Evolutionary conservation across 257 asterid genomes (phyloP).

Genomic region (Verbascum thapsus): DNA sequence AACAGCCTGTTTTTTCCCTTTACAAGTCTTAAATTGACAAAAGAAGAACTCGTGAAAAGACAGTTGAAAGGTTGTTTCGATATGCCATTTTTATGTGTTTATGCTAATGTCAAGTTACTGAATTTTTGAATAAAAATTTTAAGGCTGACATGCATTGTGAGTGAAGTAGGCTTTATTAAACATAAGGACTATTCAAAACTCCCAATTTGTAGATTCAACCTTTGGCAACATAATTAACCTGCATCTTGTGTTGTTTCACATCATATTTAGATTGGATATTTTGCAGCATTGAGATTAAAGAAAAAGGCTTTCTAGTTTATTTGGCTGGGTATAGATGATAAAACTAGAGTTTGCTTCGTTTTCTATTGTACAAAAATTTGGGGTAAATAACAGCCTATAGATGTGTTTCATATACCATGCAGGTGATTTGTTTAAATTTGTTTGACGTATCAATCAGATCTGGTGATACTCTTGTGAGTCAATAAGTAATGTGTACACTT

Average conservation of each 20-base stretch:
- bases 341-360: background rate
- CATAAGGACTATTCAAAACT: background rate
- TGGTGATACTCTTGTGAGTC: slow-evolving; percentile 2
- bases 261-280: background rate
- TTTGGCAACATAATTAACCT: background rate
- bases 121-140: slow-evolving; percentile 1
- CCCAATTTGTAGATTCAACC: background rate
- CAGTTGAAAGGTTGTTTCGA: background rate
- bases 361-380: slow-evolving; percentile 1
- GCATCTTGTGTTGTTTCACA: background rate
- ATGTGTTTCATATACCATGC: background rate
- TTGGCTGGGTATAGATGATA: slow-evolving; percentile 1
- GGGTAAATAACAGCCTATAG: background rate
- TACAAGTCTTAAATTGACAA: slow-evolving; percentile 15
- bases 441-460: background rate
- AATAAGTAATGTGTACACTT: background rate
- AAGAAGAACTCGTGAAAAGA: slow-evolving; percentile 4
- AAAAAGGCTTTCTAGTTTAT: background rate
- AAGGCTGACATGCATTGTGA: slow-evolving; percentile 4
- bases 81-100: slow-evolving; percentile 23
- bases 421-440: background rate
- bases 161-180: slow-evolving; percentile 3
- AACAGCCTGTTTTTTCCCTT: slow-evolving; percentile 8
- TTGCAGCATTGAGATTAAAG: background rate
- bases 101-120: slow-evolving; percentile 13